Percentiles rank a stretch among this genome's conserved stretches.
Evolutionary conservation across 768 basidiomycete genomes (phyloP).

Genomic region (Termitomyces sp.): DNA sequence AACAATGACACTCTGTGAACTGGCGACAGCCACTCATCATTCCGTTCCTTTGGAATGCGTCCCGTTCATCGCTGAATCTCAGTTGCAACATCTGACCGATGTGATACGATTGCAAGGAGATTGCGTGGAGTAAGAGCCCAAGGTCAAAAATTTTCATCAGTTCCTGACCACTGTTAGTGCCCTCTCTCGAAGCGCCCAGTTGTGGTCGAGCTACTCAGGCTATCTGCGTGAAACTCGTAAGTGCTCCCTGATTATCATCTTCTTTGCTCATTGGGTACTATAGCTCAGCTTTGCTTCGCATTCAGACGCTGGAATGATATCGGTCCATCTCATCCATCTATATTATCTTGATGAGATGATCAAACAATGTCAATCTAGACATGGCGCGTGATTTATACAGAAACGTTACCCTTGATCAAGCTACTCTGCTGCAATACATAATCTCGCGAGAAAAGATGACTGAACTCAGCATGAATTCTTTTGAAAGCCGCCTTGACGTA

Average conservation of each 20-base stretch:
- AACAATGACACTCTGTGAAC: constrained; percentile 73
- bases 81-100: constrained; percentile 10
- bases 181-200: constrained; percentile 71
- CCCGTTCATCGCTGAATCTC: constrained; percentile 24
- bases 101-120: constrained; percentile 28
- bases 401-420: constrained; percentile 59
- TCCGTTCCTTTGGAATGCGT: constrained; percentile 64
- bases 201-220: constrained; percentile 84
- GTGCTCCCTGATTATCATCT: constrained; percentile 23
- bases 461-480: constrained; percentile 21
- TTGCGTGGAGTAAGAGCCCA: constrained; percentile 45
- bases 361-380: constrained; percentile 30
- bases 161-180: constrained; percentile 37
- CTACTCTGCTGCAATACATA: constrained; percentile 42
- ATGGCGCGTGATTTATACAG: constrained; percentile 61
- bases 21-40: constrained; percentile 68
- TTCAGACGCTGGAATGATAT: constrained; percentile 74
- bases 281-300: constrained; percentile 74
- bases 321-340: constrained; percentile 33
- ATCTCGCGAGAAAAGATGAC: constrained; percentile 36
- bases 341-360: neutral
- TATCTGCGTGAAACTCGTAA: constrained; percentile 74
- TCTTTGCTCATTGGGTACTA: neutral
- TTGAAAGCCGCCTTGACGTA: constrained; percentile 25
- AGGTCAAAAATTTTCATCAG: neutral